Evolutionary conservation across 2,329 filamentous ascomycete genomes (phyloP).

Genomic region (Plenodomus tracheiphilus): DNA sequence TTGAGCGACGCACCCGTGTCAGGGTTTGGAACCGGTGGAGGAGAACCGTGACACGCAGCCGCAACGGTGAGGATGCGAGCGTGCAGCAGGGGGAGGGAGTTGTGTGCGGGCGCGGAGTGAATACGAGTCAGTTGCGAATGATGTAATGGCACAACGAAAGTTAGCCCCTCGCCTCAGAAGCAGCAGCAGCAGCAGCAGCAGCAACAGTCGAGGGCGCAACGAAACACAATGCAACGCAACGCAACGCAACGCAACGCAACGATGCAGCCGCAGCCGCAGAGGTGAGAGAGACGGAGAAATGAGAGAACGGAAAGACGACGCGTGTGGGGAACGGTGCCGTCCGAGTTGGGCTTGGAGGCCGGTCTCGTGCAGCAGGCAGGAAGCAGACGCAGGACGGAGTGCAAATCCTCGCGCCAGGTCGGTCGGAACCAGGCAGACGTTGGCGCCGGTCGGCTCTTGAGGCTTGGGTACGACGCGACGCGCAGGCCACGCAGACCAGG

Average conservation of each 20-base stretch:
- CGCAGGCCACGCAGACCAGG: too few relatives aligned
- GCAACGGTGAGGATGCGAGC: conserved; percentile 12
- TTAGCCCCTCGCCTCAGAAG: not conserved
- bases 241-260: not conserved
- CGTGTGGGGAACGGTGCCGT: not conserved
- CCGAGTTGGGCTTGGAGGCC: too few relatives aligned
- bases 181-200: not conserved
- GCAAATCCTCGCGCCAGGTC: too few relatives aligned
- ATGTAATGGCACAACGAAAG: not conserved
- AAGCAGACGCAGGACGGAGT: not conserved
- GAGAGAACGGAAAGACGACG: not conserved
- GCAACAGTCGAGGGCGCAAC: not conserved
- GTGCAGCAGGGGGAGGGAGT: conserved; percentile 7
- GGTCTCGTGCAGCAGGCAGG: not conserved
- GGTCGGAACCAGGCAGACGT: too few relatives aligned
- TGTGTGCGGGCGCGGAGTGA: not conserved
- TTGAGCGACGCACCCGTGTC: conserved; percentile 16
- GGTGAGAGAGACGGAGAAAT: not conserved
- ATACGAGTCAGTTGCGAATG: conserved; percentile 3
- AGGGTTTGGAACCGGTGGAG: conserved; percentile 22
- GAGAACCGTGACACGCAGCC: conserved; percentile 15
- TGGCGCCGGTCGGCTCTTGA: too few relatives aligned
- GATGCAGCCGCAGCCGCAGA: not conserved
- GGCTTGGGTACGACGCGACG: too few relatives aligned
- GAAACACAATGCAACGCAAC: too few relatives aligned